Conservation (phyloP, 495 filamentous ascomycete species). For the Penicillium robsamsonii region DNA sequence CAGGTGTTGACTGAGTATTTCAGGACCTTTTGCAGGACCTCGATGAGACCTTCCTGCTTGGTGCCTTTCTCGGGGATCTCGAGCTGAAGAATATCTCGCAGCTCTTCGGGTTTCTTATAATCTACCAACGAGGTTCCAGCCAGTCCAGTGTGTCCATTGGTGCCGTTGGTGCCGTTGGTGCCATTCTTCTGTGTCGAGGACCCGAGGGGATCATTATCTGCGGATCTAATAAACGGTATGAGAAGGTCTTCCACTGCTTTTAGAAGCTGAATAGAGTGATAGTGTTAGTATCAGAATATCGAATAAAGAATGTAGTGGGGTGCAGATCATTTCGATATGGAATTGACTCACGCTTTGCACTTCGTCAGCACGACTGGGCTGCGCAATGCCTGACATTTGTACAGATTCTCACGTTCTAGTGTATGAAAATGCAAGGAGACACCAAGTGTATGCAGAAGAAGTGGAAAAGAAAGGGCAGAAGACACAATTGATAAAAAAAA, state of each 20-base stretch:
- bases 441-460: neutral
- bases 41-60: constrained; percentile 69
- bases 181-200: constrained; percentile 44
- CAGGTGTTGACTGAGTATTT: constrained; percentile 91
- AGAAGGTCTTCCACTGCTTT: constrained; percentile 70
- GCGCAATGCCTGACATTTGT: constrained; percentile 28
- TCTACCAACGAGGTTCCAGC: constrained; percentile 65
- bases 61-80: constrained; percentile 61
- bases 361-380: constrained; percentile 40
- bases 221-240: constrained; percentile 72
- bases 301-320: neutral
- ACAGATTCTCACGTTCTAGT: neutral
- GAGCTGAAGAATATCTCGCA: constrained; percentile 63
- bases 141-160: constrained; percentile 40
- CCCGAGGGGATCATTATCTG: constrained; percentile 59
- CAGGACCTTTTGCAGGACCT: constrained; percentile 63
- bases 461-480: neutral
- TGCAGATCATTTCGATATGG: constrained; percentile 7
- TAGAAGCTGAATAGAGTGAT: constrained; percentile 56
- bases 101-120: constrained; percentile 65
- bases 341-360: constrained; percentile 42
- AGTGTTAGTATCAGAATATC: constrained; percentile 1
- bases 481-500: constrained; percentile 19
- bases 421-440: neutral
- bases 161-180: constrained; percentile 46